These are phyloP conservation scores for Bjerkandera adusta DNA, from an alignment of 1,284 basidiomycete genomes.

Conservation along the genomic window DNA sequence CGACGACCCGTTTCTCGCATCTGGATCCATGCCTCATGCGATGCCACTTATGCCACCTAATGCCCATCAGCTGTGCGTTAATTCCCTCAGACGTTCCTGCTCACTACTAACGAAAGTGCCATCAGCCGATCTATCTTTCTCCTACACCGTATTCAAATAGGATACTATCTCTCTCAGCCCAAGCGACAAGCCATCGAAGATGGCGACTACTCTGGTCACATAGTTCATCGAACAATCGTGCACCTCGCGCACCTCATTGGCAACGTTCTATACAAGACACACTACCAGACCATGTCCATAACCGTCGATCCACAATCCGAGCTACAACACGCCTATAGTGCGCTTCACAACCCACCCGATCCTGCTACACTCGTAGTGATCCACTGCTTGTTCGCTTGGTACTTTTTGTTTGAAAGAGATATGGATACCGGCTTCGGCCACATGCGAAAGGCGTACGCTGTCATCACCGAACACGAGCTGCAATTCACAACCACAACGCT, in stretches of 20 bases:
- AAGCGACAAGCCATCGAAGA: constrained; percentile 26
- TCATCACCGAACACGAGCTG: constrained; percentile 17
- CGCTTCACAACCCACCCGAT: constrained; percentile 18
- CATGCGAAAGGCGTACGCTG: constrained; percentile 18
- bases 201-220: constrained; percentile 23
- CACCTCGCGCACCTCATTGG: constrained; percentile 27
- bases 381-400: constrained; percentile 24
- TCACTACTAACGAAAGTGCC: no score
- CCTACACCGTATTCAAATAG: constrained; percentile 21
- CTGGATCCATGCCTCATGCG: no score
- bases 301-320: constrained; percentile 17
- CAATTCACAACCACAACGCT: constrained; percentile 8
- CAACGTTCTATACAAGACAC: constrained; percentile 23
- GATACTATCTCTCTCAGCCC: constrained; percentile 19
- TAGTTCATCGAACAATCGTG: constrained; percentile 25
- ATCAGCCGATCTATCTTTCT: constrained; percentile 25
- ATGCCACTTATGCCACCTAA: no score
- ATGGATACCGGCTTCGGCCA: constrained; percentile 23
- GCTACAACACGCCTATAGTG: constrained; percentile 16
- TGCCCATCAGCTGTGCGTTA: no score
- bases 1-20: no score
- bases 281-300: constrained; percentile 18
- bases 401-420: constrained; percentile 22
- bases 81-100: no score
- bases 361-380: constrained; percentile 22